These are phyloP conservation scores for Saccharomycopsis schoenii DNA, from an alignment of 805 yeast genomes.

Conservation along the genomic window DNA sequence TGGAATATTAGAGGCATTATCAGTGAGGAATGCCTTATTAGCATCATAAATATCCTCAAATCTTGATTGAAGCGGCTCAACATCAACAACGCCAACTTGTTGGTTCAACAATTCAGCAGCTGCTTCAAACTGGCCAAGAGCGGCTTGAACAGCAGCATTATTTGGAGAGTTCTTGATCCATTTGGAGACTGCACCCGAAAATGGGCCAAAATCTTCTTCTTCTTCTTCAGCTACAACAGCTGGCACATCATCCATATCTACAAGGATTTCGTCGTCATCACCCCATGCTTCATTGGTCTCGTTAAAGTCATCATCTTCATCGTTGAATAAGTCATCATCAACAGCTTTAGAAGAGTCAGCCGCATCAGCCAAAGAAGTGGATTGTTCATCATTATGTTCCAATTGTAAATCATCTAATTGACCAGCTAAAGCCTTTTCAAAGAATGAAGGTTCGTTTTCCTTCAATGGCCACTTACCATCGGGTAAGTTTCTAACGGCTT, in stretches of 20 bases:
- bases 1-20: slow-evolving; percentile 60
- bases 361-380: slow-evolving; percentile 19
- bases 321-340: slow-evolving; percentile 32
- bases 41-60: slow-evolving; percentile 80
- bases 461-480: slow-evolving; percentile 73
- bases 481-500: slow-evolving; percentile 36
- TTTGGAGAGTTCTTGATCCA: slow-evolving; percentile 82
- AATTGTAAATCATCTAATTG: slow-evolving; percentile 56
- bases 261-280: slow-evolving; percentile 54
- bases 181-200: slow-evolving; percentile 26
- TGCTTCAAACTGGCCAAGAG: slow-evolving; percentile 93
- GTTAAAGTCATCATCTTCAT: slow-evolving; percentile 29
- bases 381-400: slow-evolving; percentile 32
- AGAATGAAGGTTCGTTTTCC: slow-evolving; percentile 62
- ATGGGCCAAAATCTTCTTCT: slow-evolving; percentile 21
- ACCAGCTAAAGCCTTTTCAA: slow-evolving; percentile 76
- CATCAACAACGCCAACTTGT: slow-evolving; percentile 78
- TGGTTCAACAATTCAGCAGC: slow-evolving; percentile 89
- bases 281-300: slow-evolving; percentile 75
- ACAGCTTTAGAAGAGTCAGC: slow-evolving; percentile 24
- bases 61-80: slow-evolving; percentile 77
- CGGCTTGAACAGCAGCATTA: slow-evolving; percentile 85
- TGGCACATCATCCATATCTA: slow-evolving; percentile 26
- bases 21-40: slow-evolving; percentile 63
- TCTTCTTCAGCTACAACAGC: slow-evolving; percentile 22